These are phyloP conservation scores for Epichloe brachyelytri DNA, from an alignment of 2,329 filamentous ascomycete species.

Conservation along the genomic window DNA sequence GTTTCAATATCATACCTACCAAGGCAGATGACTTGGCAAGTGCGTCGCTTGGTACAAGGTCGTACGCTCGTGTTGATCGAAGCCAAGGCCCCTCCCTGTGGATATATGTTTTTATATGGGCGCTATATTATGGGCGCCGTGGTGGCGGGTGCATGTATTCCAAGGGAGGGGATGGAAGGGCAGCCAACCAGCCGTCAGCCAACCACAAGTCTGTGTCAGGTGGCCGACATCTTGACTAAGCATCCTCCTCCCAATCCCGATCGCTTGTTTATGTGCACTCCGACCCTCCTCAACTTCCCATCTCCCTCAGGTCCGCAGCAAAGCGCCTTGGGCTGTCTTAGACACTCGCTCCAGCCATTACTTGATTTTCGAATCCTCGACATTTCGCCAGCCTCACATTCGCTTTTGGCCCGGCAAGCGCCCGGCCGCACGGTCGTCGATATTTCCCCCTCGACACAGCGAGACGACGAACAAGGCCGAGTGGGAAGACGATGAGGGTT, in stretches of 20 bases:
- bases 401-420: not conserved
- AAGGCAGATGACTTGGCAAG: too few species aligned
- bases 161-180: not conserved
- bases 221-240: not conserved
- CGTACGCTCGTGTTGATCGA: too few species aligned
- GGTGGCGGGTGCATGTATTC: not conserved
- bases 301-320: not conserved
- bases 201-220: slow-evolving; percentile 1
- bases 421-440: not conserved
- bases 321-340: not conserved
- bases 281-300: not conserved
- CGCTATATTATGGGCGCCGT: not conserved
- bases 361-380: not conserved
- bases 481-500: not conserved
- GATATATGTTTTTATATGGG: not conserved
- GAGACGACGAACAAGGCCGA: not conserved
- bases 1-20: too few species aligned
- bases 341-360: not conserved
- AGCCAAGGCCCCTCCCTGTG: too few species aligned
- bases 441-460: not conserved
- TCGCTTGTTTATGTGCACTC: too few species aligned
- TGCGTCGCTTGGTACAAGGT: too few species aligned
- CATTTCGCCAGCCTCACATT: not conserved
- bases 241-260: not conserved
- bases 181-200: slow-evolving; percentile 1